Percentiles rank a stretch among this genome's conserved stretches.
Conservation (phyloP, 2,329 filamentous ascomycete species). For the Fusarium annulatum region DNA sequence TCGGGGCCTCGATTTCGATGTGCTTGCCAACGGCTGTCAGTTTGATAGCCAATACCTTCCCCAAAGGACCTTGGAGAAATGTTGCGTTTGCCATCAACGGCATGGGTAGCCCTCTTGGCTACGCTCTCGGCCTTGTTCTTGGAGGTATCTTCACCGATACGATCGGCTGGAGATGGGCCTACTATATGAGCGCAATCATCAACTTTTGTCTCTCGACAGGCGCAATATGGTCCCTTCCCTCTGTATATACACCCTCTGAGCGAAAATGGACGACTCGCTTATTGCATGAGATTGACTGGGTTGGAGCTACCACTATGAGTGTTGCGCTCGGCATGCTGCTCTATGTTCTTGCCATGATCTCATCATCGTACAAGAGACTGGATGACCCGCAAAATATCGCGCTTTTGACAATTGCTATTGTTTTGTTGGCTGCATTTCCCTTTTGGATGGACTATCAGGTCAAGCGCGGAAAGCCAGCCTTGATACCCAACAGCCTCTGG, state of each 20-base stretch:
- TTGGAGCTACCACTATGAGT: slow-evolving; percentile 59
- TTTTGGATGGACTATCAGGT: slow-evolving; percentile 66
- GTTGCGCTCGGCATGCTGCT: slow-evolving; percentile 60
- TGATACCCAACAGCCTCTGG: slow-evolving; percentile 72
- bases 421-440: slow-evolving; percentile 61
- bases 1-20: slow-evolving; percentile 52
- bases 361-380: slow-evolving; percentile 54
- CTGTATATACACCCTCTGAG: slow-evolving; percentile 33
- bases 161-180: slow-evolving; percentile 60
- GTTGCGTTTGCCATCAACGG: slow-evolving; percentile 58
- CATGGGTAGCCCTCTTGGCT: slow-evolving; percentile 59
- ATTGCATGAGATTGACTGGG: slow-evolving; percentile 63
- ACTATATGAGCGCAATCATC: slow-evolving; percentile 54
- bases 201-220: slow-evolving; percentile 51
- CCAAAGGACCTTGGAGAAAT: slow-evolving; percentile 52
- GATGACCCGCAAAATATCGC: slow-evolving; percentile 55
- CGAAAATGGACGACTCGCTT: slow-evolving; percentile 44
- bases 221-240: slow-evolving; percentile 53
- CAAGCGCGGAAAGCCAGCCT: slow-evolving; percentile 58
- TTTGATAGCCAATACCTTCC: slow-evolving; percentile 52
- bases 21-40: slow-evolving; percentile 53
- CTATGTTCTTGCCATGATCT: slow-evolving; percentile 61
- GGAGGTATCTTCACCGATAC: slow-evolving; percentile 61
- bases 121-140: slow-evolving; percentile 61
- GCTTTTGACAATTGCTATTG: slow-evolving; percentile 56